phyloP scores from a whole-genome alignment of 2,329 filamentous ascomycete species.

The Botrytis squamosa region DNA sequence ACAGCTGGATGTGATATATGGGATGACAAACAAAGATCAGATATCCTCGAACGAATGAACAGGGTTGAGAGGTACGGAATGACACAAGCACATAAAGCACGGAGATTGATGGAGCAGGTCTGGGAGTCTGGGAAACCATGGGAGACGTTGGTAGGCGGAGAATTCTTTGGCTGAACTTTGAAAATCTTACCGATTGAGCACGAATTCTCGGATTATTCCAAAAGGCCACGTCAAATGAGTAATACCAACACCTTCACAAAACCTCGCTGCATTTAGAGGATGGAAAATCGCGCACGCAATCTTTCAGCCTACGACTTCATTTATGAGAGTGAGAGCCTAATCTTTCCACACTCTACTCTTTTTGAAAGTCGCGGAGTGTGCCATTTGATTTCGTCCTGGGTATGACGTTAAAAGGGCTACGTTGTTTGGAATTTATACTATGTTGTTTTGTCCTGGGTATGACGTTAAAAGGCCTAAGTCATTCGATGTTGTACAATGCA shows the following conservation, averaged over 20 bases:
- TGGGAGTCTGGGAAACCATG: slow-evolving; percentile 68
- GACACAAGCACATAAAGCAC: slow-evolving; percentile 67
- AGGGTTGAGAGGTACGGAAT: slow-evolving; percentile 72
- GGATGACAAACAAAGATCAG: slow-evolving; percentile 53
- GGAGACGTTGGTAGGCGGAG: slow-evolving; percentile 56
- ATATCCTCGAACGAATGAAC: slow-evolving; percentile 64
- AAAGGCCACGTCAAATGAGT: too few species aligned
- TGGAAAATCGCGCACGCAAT: neutral
- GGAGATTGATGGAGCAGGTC: slow-evolving; percentile 64
- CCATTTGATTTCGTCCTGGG: slow-evolving; percentile 41
- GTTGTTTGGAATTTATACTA: too few species aligned
- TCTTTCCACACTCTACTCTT: too few species aligned
- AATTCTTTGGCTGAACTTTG: slow-evolving; percentile 36
- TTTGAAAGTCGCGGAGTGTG: neutral
- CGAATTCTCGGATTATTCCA: neutral
- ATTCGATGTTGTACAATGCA: neutral
- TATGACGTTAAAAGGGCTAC: slow-evolving; percentile 2
- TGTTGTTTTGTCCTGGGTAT: slow-evolving; percentile 23
- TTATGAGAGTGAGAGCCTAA: too few species aligned
- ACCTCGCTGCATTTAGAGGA: neutral
- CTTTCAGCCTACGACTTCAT: neutral
- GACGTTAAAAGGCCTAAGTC: slow-evolving; percentile 43
- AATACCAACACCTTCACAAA: neutral
- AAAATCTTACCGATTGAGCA: neutral
- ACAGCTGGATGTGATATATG: slow-evolving; percentile 74